phyloP scores from a whole-genome alignment of 1,284 basidiomycete species.

The Coniferiporia sulphurascens region DNA sequence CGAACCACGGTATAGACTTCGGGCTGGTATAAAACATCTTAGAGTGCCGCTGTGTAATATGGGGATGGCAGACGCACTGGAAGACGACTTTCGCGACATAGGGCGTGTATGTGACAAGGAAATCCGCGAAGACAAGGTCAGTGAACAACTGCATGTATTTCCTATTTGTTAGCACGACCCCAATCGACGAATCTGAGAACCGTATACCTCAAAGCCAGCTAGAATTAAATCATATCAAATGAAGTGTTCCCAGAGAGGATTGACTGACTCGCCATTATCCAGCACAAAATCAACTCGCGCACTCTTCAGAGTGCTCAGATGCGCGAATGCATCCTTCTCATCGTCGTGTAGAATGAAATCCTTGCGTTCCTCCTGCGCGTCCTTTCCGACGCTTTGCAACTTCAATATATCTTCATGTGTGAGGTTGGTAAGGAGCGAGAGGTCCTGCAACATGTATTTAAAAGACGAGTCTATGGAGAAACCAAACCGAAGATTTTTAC shows the following conservation, averaged over 20 bases:
- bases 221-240: background rate
- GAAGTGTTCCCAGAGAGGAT: background rate
- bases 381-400: slow-evolving; percentile 78
- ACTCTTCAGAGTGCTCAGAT: slow-evolving; percentile 54
- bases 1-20: slow-evolving; percentile 91
- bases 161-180: no score
- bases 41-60: slow-evolving; percentile 10
- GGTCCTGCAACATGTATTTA: slow-evolving; percentile 44
- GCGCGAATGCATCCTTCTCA: slow-evolving; percentile 71
- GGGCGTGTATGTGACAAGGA: slow-evolving; percentile 83
- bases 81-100: slow-evolving; percentile 79
- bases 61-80: slow-evolving; percentile 55
- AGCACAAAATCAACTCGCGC: slow-evolving; percentile 83
- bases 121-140: slow-evolving; percentile 93
- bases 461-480: slow-evolving; percentile 8
- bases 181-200: background rate
- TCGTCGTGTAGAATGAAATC: slow-evolving; percentile 86
- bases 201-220: slow-evolving; percentile 84
- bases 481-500: slow-evolving; percentile 30
- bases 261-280: slow-evolving; percentile 71
- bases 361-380: slow-evolving; percentile 68
- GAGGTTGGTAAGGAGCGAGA: slow-evolving; percentile 79
- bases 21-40: slow-evolving; percentile 45
- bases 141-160: slow-evolving; percentile 77
- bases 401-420: slow-evolving; percentile 77